These are phyloP conservation scores for Talaromyces pinophilus DNA, from an alignment of 2,329 filamentous ascomycete genomes.

Conservation along the genomic window DNA sequence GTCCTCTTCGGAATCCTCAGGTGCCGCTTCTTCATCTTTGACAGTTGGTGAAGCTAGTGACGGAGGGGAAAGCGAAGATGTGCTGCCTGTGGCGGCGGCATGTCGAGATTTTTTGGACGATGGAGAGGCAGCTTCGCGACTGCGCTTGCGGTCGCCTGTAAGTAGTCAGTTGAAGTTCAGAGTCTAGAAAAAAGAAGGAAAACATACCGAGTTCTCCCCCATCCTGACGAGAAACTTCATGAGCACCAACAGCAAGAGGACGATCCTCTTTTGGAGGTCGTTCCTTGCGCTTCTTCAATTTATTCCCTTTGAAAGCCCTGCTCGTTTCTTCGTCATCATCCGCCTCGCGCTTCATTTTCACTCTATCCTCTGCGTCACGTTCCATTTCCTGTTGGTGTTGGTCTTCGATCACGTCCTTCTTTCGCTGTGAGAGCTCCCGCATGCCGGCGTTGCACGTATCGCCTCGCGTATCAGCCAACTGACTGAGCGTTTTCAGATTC, in stretches of 20 bases:
- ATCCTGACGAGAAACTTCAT: constrained; percentile 65
- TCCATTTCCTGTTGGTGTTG: constrained; percentile 53
- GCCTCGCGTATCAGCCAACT: constrained; percentile 58
- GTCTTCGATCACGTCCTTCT: constrained; percentile 58
- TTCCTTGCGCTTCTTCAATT: constrained; percentile 79
- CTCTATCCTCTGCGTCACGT: constrained; percentile 53
- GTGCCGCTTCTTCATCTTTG: constrained; percentile 63
- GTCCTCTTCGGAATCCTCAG: constrained; percentile 63
- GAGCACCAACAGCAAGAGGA: constrained; percentile 62
- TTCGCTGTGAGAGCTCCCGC: constrained; percentile 59
- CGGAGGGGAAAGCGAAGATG: constrained; percentile 44
- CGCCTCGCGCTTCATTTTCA: constrained; percentile 47
- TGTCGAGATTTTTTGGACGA: constrained; percentile 43
- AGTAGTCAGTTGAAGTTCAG: not conserved
- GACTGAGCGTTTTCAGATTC: constrained; percentile 58
- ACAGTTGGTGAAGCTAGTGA: constrained; percentile 47
- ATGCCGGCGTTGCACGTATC: constrained; percentile 62
- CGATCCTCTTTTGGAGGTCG: constrained; percentile 63
- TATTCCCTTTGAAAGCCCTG: constrained; percentile 56
- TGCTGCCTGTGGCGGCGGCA: constrained; percentile 37
- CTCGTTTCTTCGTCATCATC: constrained; percentile 48
- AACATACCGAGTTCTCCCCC: constrained; percentile 52
- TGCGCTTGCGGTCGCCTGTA: constrained; percentile 25
- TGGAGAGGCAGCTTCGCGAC: constrained; percentile 35
- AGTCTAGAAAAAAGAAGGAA: not conserved